Conservation (phyloP, 2,329 filamentous ascomycete species). For the Didymella arachidicola region DNA sequence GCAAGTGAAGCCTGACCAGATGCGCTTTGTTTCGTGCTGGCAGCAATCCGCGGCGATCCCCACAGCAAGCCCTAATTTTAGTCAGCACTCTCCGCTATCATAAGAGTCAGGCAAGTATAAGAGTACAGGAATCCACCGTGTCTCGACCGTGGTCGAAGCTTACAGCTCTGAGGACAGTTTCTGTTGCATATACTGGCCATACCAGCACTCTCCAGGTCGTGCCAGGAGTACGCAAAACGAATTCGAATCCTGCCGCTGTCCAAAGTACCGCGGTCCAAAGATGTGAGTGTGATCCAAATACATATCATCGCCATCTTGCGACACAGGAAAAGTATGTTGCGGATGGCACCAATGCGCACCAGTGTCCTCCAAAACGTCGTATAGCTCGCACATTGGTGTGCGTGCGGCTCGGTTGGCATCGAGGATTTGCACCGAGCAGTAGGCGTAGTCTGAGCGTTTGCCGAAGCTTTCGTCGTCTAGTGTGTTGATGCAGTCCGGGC, state of each 20-base stretch:
- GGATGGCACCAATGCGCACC: neutral
- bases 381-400: neutral
- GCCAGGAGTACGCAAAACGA: neutral
- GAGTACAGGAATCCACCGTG: neutral
- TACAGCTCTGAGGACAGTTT: neutral
- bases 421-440: conserved; percentile 3
- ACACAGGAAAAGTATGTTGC: conserved; percentile 5
- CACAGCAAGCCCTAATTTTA: neutral
- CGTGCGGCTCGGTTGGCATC: neutral
- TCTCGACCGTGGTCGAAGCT: conserved; percentile 5
- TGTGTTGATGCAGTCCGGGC: conserved; percentile 8
- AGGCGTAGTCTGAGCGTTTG: neutral
- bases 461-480: conserved; percentile 11
- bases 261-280: neutral
- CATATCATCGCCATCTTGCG: neutral
- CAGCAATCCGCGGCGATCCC: neutral
- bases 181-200: neutral
- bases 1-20: neutral
- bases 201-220: neutral
- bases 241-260: neutral
- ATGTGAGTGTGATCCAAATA: neutral
- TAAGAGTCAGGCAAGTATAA: neutral
- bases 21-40: neutral
- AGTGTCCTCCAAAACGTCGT: neutral
- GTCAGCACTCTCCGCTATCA: neutral